These are phyloP conservation scores for Aureobasidium namibiae DNA, from an alignment of 2,329 filamentous ascomycete genomes.

Conservation along the genomic window DNA sequence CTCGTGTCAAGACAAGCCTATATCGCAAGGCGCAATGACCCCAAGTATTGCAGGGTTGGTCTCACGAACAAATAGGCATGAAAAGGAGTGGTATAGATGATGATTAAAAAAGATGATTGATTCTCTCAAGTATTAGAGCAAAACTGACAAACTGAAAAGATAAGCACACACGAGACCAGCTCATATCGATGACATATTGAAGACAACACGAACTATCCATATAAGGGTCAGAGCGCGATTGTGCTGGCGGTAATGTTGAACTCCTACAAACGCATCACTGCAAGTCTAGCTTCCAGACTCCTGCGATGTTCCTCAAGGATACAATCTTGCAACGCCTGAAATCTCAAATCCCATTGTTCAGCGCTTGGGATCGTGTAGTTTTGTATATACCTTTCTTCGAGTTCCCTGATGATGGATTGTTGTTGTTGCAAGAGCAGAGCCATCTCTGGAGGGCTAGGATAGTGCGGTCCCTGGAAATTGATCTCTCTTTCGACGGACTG, in stretches of 20 bases:
- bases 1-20: too few species aligned
- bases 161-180: too few species aligned
- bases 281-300: not conserved
- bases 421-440: not conserved
- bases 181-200: too few species aligned
- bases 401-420: not conserved
- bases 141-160: too few species aligned
- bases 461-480: not conserved
- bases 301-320: not conserved
- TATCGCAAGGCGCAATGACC: too few species aligned
- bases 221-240: not conserved
- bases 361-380: not conserved
- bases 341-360: not conserved
- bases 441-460: not conserved
- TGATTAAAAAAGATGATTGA: too few species aligned
- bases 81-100: too few species aligned
- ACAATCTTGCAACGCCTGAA: not conserved
- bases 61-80: too few species aligned
- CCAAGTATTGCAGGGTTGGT: too few species aligned
- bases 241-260: not conserved
- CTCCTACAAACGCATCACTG: not conserved
- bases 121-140: too few species aligned
- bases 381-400: not conserved
- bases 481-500: not conserved
- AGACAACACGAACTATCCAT: too few species aligned